Evolutionary conservation across 768 basidiomycete species (phyloP), one percentile per base, ranked within the genome.

Genomic region (Serendipita indica): DNA sequence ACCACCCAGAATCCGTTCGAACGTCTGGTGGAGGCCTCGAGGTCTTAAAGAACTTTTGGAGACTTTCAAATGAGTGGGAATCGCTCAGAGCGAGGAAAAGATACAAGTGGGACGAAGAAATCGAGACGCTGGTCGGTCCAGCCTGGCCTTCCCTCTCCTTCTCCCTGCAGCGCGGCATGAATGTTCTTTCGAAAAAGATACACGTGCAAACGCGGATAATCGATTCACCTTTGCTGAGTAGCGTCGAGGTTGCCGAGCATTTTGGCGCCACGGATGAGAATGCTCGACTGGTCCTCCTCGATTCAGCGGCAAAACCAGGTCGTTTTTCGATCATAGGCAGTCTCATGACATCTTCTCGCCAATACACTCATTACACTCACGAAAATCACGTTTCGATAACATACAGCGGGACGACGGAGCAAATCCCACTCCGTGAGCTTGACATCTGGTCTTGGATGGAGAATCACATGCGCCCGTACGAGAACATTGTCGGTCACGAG

Each of bases 1-100:
- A 90, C 67, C 89, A 91, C 67, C 89, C 89, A 3, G 89, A 90
- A 66, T 90, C 88, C 3, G 79, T 85, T 2, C 76, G 84, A 63
- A 90, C 87, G 1, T 71, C 73, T 39, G 78, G 76, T 2, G 84
- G 83, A 3, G 87, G 87, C 1, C 64, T 76, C n/a, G 76, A 82
- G 59, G 79, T 88, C 14, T 62, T 89, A 59, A 68, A 68, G 20
- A 90, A 88, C 67, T 89, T 89, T 66, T 89, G 85, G 85, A 68
- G 69, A 22, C 72, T 87, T 18, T 81, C 85, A 18, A 72, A 75
- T 56, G 67, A 69, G 5, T 89, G 86, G 85, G 71, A 74, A 2
- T 65, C 63, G 33, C 64, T 67, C 10, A 67, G 62, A 18, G 72
- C 71, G 46, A 73, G 82, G 58, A 57, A 43, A 10, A 63, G 72